Evolutionary conservation across 176 grass and related monocot species (phyloP).

Genomic region (Dendrocalamus sinicus): DNA sequence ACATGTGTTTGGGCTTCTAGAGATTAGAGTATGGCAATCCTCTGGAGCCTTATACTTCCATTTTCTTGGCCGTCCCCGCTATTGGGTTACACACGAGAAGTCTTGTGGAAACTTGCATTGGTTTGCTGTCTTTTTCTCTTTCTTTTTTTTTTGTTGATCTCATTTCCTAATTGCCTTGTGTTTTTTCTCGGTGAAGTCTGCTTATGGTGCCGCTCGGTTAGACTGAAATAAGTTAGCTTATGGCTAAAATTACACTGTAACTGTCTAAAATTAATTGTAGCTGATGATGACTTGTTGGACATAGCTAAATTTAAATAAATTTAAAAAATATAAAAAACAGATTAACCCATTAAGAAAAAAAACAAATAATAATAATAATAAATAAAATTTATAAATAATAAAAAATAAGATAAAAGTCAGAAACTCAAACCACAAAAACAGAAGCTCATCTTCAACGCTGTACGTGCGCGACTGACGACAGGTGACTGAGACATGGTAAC

Average conservation of each 20-base stretch:
- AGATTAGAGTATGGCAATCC: neutral
- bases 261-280: no score
- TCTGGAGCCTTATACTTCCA: neutral
- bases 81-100: neutral
- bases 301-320: no score
- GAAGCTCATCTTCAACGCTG: conserved; percentile 6
- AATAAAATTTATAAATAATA: no score
- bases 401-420: no score
- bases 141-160: neutral
- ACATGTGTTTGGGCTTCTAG: conserved; percentile 17
- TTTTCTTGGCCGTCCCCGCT: conserved; percentile 9
- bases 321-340: no score
- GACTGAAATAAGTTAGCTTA: no score
- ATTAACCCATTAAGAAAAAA: no score
- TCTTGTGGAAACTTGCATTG: conserved; percentile 3
- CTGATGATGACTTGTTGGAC: no score
- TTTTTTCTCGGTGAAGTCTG: neutral
- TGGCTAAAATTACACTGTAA: no score
- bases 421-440: no score
- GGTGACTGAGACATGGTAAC: conserved; percentile 6
- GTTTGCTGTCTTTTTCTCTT: neutral
- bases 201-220: neutral
- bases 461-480: conserved; percentile 11
- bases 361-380: no score
- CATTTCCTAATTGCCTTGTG: neutral